Base-by-base conservation (phyloP, 345 rosid species). In the Salix caprea region DNA sequence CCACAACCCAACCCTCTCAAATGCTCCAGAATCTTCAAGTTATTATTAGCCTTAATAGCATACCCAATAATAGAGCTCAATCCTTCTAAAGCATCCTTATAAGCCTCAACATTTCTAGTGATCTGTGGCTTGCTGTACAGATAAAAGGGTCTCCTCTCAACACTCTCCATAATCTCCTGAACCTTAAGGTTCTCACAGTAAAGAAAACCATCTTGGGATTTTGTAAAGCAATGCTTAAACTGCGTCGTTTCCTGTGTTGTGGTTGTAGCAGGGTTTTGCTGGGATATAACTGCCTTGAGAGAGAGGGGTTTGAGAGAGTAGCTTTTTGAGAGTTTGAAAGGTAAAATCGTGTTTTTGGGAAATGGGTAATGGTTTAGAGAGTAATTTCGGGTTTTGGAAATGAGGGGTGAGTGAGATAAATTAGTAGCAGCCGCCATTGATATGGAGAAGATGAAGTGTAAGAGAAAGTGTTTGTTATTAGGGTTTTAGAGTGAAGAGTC, bases 31-130 rank as follows among this genome's bases (percentile, higher is more conserved):
- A 96, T 89, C 94, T 96, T 94, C 60, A 87, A 84, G 61, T 96
- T 96, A 76, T 94, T 92, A 70, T 94, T 96, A 3, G 98, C 97
- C 83, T 96, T 94, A 60, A 96, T 91, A 1, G 99, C 97, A 66
- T 94, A 96, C 8, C 99, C 98, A 48, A 96, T 92, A 9, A 93
- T 88, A 0, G 97, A 84, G 0, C 70, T 85, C 81, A 93, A 78
- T 0, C 97, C 99, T 70, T 86, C 84, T 79, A 96, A 82, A 2
- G 97, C 97, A 69, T 88, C 90, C 72, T 77, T 92, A 44, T 96
- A 94, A 12, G 97, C 97, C 84, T 84, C 90, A 21, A 92, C 82
- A 69, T 96, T 96, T 75, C 97, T 85, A 4, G 92, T 96, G 39
- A 96, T 96, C 87, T 94, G 97, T 6, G 92, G 90, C 81, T 91